Evolutionary conservation across 805 yeast species (phyloP).

Genomic region (Kluyveromyces dobzhanskii): DNA sequence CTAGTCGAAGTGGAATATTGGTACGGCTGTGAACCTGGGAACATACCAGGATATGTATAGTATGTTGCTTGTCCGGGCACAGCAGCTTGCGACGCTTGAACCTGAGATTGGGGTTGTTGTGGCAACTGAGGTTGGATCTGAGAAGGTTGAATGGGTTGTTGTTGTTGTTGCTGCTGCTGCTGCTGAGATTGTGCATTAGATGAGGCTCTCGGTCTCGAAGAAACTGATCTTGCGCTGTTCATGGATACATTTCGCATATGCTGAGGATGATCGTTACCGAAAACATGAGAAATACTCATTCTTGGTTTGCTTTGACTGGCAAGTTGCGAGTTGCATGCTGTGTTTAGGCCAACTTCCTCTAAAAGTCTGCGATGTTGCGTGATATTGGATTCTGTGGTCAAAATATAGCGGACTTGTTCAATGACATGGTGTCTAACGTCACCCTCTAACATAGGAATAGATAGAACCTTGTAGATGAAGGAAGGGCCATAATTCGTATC

Average conservation of each 20-base stretch:
- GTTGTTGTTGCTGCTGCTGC: slow-evolving; percentile 9
- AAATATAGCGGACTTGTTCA: slow-evolving; percentile 51
- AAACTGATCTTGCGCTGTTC: slow-evolving; percentile 24
- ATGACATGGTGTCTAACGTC: slow-evolving; percentile 50
- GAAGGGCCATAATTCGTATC: slow-evolving; percentile 67
- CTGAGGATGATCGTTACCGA: slow-evolving; percentile 13
- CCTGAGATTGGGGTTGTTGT: slow-evolving; percentile 3
- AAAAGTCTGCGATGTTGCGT: slow-evolving; percentile 79
- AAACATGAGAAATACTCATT: slow-evolving; percentile 19
- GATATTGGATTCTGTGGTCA: slow-evolving; percentile 50
- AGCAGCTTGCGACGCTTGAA: background rate
- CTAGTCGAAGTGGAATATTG: slow-evolving; percentile 10
- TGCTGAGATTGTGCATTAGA: slow-evolving; percentile 8
- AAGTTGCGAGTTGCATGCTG: background rate
- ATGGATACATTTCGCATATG: slow-evolving; percentile 27
- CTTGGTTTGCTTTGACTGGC: slow-evolving; percentile 16
- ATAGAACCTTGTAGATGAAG: slow-evolving; percentile 69
- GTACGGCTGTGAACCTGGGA: slow-evolving; percentile 14
- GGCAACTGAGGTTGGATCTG: background rate
- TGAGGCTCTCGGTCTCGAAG: slow-evolving; percentile 22
- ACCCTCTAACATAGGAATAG: slow-evolving; percentile 58
- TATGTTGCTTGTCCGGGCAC: slow-evolving; percentile 8
- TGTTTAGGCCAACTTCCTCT: slow-evolving; percentile 79
- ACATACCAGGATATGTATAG: slow-evolving; percentile 27
- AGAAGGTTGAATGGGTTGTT: slow-evolving; percentile 5